A percentile compares a stretch with the other conserved stretches of the same genome.
phyloP scores from a whole-genome alignment of 2,329 filamentous ascomycete species.

The Nemania abortiva region DNA sequence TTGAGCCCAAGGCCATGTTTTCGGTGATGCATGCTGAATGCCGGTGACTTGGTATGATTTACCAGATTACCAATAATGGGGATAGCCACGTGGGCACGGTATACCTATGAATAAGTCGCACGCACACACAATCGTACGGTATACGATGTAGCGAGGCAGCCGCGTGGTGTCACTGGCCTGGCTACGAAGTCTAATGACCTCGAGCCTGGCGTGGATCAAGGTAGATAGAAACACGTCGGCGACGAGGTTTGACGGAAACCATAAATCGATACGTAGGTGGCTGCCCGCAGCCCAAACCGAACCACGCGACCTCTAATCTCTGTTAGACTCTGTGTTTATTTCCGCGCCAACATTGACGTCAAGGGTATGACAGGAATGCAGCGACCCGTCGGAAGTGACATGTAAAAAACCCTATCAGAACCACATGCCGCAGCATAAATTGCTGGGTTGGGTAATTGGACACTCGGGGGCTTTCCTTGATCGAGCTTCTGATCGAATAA shows the following conservation, averaged over 20 bases:
- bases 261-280: background rate
- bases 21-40: background rate
- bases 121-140: background rate
- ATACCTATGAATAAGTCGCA: constrained; percentile 1
- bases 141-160: background rate
- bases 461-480: no score
- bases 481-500: no score
- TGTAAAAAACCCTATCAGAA: constrained; percentile 11
- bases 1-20: background rate
- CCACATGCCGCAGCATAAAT: background rate
- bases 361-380: constrained; percentile 1
- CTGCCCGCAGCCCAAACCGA: background rate
- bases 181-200: background rate
- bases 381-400: background rate
- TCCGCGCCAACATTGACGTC: background rate
- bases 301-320: background rate
- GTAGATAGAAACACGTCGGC: background rate
- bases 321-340: background rate
- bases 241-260: background rate
- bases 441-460: no score
- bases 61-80: background rate
- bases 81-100: constrained; percentile 25
- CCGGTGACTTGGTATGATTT: background rate
- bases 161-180: background rate
- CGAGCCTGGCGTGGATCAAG: background rate